Evolutionary conservation across 164 flowering plant species (phyloP).

Genomic region (Stephania cephalantha): DNA sequence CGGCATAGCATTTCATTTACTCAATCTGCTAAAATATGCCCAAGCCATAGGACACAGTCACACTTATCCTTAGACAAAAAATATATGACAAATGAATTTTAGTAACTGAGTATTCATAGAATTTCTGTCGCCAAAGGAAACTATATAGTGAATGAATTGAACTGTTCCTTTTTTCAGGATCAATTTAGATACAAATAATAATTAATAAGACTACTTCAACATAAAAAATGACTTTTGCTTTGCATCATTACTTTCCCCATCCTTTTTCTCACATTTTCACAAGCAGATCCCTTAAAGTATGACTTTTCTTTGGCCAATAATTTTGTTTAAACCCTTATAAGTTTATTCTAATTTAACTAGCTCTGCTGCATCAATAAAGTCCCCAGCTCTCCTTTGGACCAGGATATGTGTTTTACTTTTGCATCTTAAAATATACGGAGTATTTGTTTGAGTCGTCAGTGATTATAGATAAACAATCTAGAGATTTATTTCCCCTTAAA

Average conservation of each 20-base stretch:
- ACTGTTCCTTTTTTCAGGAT: background rate
- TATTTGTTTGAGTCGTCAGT: background rate
- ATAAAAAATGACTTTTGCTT: background rate
- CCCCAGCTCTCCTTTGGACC: background rate
- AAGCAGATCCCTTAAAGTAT: background rate
- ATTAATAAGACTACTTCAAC: no score
- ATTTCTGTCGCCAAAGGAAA: no score
- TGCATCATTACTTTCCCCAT: no score
- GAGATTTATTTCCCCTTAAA: background rate
- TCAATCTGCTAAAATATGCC: no score
- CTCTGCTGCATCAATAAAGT: background rate
- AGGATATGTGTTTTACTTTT: background rate
- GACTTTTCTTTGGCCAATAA: background rate
- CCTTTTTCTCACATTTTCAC: no score
- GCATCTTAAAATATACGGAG: background rate
- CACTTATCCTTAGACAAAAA: no score
- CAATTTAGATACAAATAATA: background rate
- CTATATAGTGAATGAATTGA: background rate
- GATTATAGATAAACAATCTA: background rate
- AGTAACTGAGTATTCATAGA: no score
- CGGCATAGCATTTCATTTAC: no score
- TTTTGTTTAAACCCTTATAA: background rate
- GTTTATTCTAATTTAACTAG: background rate
- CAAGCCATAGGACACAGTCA: no score
- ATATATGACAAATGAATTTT: no score